These are phyloP conservation scores for Margaritispora aquatica DNA, from an alignment of 495 filamentous ascomycete genomes.

Conservation along the genomic window DNA sequence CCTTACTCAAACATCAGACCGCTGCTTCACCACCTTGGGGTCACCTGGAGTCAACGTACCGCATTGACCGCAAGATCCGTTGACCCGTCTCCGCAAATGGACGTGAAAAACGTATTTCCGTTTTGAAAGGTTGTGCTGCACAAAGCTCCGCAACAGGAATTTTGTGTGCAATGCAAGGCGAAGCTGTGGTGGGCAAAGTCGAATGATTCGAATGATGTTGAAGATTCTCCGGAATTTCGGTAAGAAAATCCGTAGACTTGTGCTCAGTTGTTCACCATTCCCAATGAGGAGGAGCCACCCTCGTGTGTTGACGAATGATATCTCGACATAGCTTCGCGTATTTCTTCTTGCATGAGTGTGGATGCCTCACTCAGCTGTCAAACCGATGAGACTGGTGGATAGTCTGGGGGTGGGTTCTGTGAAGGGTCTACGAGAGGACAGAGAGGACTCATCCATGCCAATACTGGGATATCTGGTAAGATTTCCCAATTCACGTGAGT, in stretches of 20 bases:
- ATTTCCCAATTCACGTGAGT: not conserved
- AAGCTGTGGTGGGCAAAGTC: not conserved
- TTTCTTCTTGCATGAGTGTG: not conserved
- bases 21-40: not conserved
- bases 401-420: not conserved
- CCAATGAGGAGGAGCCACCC: slow-evolving; percentile 2
- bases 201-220: not conserved
- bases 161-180: not conserved
- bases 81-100: not conserved
- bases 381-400: not conserved
- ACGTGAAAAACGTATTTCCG: not conserved
- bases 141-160: not conserved
- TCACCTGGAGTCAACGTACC: too few species aligned
- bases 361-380: not conserved
- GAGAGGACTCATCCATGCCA: not conserved
- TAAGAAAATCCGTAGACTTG: slow-evolving; percentile 11
- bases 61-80: slow-evolving; percentile 11
- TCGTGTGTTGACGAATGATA: not conserved
- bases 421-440: not conserved
- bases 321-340: not conserved
- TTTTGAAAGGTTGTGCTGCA: not conserved
- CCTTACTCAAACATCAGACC: not conserved
- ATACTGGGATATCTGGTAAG: not conserved
- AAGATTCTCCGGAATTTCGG: slow-evolving; percentile 15
- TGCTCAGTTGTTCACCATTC: slow-evolving; percentile 2